Conservation (phyloP, 139 green algal genomes). For the Diplosphaera chodatii region DNA sequence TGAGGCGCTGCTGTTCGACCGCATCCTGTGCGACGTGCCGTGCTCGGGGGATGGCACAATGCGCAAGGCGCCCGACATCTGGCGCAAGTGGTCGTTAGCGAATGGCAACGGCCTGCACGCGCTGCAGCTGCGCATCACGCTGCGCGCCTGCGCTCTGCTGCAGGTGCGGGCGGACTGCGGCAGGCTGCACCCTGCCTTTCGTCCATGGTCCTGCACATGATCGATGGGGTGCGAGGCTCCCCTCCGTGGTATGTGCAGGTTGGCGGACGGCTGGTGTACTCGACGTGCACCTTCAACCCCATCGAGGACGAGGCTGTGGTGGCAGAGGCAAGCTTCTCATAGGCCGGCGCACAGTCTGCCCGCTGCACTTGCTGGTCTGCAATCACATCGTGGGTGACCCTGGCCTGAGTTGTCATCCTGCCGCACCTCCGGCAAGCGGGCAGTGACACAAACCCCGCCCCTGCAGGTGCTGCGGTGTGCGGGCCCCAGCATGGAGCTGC, state of each 20-base stretch:
- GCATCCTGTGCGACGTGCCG: conserved; percentile 95
- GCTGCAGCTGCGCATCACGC: conserved; percentile 81
- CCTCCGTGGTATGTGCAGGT: conserved; percentile 29
- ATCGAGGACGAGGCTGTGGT: conserved; percentile 99
- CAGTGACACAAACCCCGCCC: no score
- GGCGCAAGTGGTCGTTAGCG: conserved; percentile 69
- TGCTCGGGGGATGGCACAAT: conserved; percentile 96
- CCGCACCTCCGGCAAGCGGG: no score
- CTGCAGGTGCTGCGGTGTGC: conserved; percentile 41
- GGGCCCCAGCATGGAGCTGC: conserved; percentile 66
- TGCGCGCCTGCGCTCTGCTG: conserved; percentile 75
- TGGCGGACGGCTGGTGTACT: conserved; percentile 95
- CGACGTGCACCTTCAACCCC: conserved; percentile 97
- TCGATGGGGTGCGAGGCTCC: no score
- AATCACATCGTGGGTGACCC: no score
- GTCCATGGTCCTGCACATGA: no score
- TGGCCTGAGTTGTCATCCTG: no score
- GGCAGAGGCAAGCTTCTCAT: conserved; percentile 61
- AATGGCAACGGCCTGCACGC: conserved; percentile 86
- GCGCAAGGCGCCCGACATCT: conserved; percentile 96
- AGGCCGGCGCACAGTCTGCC: no score
- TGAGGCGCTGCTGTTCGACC: conserved; percentile 63
- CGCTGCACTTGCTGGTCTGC: no score
- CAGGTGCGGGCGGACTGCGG: conserved; percentile 32
- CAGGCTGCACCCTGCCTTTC: no score